Percentiles rank a stretch among this genome's conserved stretches.
Evolutionary conservation across 2,329 filamentous ascomycete species (phyloP).

Genomic region (Botrytis elliptica): DNA sequence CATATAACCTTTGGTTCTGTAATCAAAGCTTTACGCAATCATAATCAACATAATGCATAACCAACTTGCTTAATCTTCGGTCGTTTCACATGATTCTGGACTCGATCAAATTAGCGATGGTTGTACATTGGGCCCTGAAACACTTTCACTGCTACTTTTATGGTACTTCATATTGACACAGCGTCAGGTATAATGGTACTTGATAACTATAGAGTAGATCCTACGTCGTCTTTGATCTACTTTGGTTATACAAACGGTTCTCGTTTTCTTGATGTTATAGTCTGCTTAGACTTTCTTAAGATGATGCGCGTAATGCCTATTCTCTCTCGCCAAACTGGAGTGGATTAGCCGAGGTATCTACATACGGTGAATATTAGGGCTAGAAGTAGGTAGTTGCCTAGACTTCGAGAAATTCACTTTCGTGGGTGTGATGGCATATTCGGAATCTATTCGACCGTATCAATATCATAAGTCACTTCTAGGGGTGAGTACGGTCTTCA

Average conservation of each 20-base stretch:
- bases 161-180: too few species aligned
- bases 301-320: background rate
- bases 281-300: background rate
- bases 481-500: background rate
- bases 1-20: too few species aligned
- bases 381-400: background rate
- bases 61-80: too few species aligned
- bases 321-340: background rate
- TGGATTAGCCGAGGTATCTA: background rate
- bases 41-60: too few species aligned
- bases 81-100: too few species aligned
- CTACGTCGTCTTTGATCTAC: rapidly evolving
- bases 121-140: too few species aligned
- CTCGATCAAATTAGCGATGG: too few species aligned
- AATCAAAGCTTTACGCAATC: too few species aligned
- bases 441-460: background rate
- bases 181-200: background rate
- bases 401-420: background rate
- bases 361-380: background rate
- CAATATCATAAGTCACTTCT: background rate
- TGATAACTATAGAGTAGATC: rapidly evolving
- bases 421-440: background rate
- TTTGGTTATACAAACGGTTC: background rate
- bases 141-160: too few species aligned
- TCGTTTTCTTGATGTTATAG: background rate